Conservation (phyloP, 2,329 filamentous ascomycete species). For the Phyllosticta capitalensis region DNA sequence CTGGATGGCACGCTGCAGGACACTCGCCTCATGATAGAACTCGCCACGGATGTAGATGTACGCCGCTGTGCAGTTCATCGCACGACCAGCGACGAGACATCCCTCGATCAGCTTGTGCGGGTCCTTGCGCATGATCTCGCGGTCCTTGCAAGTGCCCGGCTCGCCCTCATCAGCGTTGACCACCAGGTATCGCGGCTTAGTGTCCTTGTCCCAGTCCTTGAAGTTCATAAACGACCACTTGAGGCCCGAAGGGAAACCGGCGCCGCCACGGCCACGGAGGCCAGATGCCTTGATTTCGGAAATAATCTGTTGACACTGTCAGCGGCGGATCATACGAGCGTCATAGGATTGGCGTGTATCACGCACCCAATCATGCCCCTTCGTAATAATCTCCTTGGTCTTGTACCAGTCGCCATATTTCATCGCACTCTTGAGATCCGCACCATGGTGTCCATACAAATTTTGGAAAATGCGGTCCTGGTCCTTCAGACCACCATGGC, state of each 20-base stretch:
- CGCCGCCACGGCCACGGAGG: conserved; percentile 88
- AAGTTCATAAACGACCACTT: conserved; percentile 99
- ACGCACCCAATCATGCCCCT: conserved; percentile 86
- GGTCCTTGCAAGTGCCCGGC: conserved; percentile 97
- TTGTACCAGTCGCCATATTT: conserved; percentile 99
- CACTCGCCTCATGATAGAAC: conserved; percentile 90
- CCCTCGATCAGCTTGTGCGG: conserved; percentile 98
- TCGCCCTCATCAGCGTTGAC: conserved; percentile 99
- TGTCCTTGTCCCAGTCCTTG: conserved; percentile 98
- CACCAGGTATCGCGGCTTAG: conserved; percentile 88
- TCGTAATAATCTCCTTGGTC: conserved; percentile 95
- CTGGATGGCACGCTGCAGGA: conserved; percentile 91
- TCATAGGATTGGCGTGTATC: conserved; percentile 8
- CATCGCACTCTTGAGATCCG: conserved; percentile 87
- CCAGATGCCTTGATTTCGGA: conserved; percentile 95
- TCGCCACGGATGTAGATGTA: conserved; percentile 99
- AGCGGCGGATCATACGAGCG: not conserved
- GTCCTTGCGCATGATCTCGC: conserved; percentile 99
- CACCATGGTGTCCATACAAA: conserved; percentile 84
- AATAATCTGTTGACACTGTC: conserved; percentile 57
- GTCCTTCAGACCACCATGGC: conserved; percentile 81
- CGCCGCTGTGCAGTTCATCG: conserved; percentile 97
- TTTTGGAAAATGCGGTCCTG: conserved; percentile 99
- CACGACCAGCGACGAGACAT: conserved; percentile 87
- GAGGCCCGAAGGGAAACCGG: conserved; percentile 93